These are phyloP conservation scores for Thraustotheca clavata DNA, from an alignment of 352 stramenopile species.

Conservation along the genomic window DNA sequence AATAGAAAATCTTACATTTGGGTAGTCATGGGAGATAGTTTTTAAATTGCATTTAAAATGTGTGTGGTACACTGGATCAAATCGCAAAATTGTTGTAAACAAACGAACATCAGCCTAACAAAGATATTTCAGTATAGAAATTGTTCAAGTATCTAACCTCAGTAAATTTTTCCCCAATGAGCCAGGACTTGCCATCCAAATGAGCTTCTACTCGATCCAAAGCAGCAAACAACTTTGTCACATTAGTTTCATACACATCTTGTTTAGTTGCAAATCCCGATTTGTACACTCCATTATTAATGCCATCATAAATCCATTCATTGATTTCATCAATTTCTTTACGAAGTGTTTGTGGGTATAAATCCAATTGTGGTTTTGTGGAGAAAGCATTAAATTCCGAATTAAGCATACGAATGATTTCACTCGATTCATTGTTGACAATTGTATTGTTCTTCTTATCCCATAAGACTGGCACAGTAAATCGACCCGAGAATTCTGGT, in stretches of 20 bases:
- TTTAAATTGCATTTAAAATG: constrained; percentile 81
- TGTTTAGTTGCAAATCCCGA: constrained; percentile 46
- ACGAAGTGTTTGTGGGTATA: constrained; percentile 77
- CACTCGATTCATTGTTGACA: constrained; percentile 93
- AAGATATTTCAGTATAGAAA: neutral
- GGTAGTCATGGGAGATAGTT: constrained; percentile 58
- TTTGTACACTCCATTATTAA: constrained; percentile 90
- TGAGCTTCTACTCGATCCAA: constrained; percentile 81
- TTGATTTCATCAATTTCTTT: constrained; percentile 80
- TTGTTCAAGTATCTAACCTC: too few species aligned
- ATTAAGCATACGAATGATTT: constrained; percentile 95
- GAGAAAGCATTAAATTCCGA: constrained; percentile 82
- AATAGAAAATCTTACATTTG: constrained; percentile 72
- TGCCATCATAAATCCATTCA: constrained; percentile 84
- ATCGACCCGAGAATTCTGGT: constrained; percentile 59
- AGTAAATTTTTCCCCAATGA: constrained; percentile 61
- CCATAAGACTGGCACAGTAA: constrained; percentile 90
- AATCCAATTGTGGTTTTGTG: constrained; percentile 59
- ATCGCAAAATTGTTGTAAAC: constrained; percentile 90
- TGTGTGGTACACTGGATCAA: constrained; percentile 89
- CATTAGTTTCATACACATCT: constrained; percentile 84
- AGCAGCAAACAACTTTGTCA: constrained; percentile 67
- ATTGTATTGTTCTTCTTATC: constrained; percentile 91
- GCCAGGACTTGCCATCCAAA: constrained; percentile 56
- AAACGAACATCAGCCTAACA: constrained; percentile 82